These are phyloP conservation scores for Lophiotrema nucula DNA, from an alignment of 495 filamentous ascomycete genomes.

Conservation along the genomic window DNA sequence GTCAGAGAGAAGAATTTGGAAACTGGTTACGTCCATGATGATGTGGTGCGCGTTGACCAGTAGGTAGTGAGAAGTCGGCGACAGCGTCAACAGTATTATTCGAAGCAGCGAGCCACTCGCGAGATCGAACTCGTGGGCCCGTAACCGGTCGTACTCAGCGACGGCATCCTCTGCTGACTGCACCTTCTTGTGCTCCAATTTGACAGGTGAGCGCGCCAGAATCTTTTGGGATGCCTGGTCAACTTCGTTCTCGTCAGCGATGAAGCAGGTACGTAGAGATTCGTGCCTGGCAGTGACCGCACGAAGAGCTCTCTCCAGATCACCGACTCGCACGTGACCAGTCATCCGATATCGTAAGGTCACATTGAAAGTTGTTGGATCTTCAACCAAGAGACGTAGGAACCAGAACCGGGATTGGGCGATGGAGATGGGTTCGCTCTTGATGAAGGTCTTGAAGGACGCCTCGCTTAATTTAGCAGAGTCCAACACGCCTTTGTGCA, in stretches of 20 bases:
- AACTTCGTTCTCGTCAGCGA: background rate
- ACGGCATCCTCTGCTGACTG: background rate
- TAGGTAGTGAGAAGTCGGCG: background rate
- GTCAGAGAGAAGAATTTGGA: conserved; percentile 13
- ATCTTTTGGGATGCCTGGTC: conserved; percentile 10
- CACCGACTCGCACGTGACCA: background rate
- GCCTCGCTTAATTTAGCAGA: background rate
- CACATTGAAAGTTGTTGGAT: conserved; percentile 4
- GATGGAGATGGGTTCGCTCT: conserved; percentile 5
- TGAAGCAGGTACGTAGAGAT: conserved; percentile 11
- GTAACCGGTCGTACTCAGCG: background rate
- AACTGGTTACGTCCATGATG: conserved; percentile 22
- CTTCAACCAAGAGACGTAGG: conserved; percentile 1
- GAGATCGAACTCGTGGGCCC: conserved; percentile 8
- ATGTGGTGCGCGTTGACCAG: conserved; percentile 26
- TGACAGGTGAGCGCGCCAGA: background rate
- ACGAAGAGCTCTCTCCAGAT: conserved; percentile 4
- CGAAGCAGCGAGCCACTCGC: background rate
- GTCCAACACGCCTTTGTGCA: background rate
- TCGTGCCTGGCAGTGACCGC: conserved; percentile 2
- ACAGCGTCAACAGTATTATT: conserved; percentile 1
- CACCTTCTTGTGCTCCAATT: conserved; percentile 1
- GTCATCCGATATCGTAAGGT: background rate
- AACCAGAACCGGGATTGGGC: conserved; percentile 18
- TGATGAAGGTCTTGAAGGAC: background rate